Evolutionary conservation across 495 filamentous ascomycete species (phyloP), one percentile per base, ranked within the genome.

Genomic region (Staphylotrichum longicolle): DNA sequence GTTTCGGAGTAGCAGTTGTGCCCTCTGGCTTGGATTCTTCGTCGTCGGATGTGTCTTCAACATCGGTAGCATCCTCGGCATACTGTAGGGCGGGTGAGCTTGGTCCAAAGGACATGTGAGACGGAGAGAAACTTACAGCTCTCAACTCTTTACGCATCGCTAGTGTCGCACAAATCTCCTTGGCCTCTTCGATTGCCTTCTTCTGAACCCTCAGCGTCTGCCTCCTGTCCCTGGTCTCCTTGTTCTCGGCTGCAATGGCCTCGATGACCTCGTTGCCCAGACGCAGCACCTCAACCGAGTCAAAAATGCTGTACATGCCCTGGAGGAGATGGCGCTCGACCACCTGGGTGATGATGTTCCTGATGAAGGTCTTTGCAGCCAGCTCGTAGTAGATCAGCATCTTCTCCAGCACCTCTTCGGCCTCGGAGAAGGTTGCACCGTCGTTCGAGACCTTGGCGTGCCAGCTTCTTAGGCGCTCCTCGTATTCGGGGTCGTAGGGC

Each of bases 321-420:
- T 75, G 71, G 5, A 77, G 63, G 4, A 76, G 62, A 46, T 77
- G 73, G 3, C 74, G 64, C 58, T 77, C 74, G 7, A 72, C 64
- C 0, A 77, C 74, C 52, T 77, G 75, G 0, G 72, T 73, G 50
- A 76, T 74, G 47, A 68, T 63, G 66, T 76, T 77, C 3, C 71
- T 59, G 50, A 73, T 72, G 51, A 74, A 77, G 14, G 60, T 64
- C 60, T 75, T 75, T 12, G 73, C 73, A 3, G 72, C 69, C 9
- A 77, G 66, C 58, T 77, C 73, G 46, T 77, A 77, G 62, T 67
- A 73, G 37, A 78, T 75, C 8, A 78, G 70, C 75, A 76, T 77
- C 66, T 77, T 77, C 68, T 77, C 72, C 41, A 78, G 60, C 1
- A 78, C 73, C 55, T 77, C 70, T 57, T 77, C 72, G 14, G 74